Percentiles rank a stretch among this genome's conserved stretches.
phyloP scores from a whole-genome alignment of 2,329 filamentous ascomycete species.

The Fusarium succisae region DNA sequence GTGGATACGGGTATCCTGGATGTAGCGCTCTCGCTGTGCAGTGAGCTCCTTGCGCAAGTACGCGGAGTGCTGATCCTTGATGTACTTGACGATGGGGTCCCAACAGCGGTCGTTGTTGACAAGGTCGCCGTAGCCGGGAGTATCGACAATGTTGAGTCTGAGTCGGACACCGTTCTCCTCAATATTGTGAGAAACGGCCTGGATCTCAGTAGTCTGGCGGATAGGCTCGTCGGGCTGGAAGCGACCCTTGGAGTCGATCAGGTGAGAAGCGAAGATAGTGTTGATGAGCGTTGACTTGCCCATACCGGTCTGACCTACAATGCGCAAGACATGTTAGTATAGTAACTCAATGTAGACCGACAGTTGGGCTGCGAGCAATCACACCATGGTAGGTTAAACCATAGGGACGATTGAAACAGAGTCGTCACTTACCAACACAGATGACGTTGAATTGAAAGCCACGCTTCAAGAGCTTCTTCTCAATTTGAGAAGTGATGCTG shows the following conservation, averaged over 20 bases:
- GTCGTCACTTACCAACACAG: conserved; percentile 84
- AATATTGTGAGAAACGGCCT: conserved; percentile 97
- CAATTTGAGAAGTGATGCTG: conserved; percentile 99
- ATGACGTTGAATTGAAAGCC: conserved; percentile 99
- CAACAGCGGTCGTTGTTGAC: conserved; percentile 99
- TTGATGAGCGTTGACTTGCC: conserved; percentile 99
- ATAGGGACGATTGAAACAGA: conserved; percentile 12
- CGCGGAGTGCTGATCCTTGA: conserved; percentile 99
- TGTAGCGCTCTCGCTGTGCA: conserved; percentile 98
- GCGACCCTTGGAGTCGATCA: conserved; percentile 98
- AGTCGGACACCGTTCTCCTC: conserved; percentile 99
- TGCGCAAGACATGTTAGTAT: conserved; percentile 27
- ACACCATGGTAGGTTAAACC: conserved; percentile 17
- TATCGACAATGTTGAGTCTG: conserved; percentile 98
- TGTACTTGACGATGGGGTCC: conserved; percentile 99
- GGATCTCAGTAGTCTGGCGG: conserved; percentile 96
- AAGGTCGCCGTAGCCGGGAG: conserved; percentile 95
- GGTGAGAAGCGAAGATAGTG: conserved; percentile 99
- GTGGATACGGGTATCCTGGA: conserved; percentile 98
- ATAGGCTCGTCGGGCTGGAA: conserved; percentile 91
- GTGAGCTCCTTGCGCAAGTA: conserved; percentile 99
- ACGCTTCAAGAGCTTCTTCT: conserved; percentile 99
- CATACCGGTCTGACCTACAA: conserved; percentile 91
- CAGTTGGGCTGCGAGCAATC: conserved; percentile 22
- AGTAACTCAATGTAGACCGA: conserved; percentile 2